phyloP scores from a whole-genome alignment of 345 rosid species.

The Eucalyptus virginea region DNA sequence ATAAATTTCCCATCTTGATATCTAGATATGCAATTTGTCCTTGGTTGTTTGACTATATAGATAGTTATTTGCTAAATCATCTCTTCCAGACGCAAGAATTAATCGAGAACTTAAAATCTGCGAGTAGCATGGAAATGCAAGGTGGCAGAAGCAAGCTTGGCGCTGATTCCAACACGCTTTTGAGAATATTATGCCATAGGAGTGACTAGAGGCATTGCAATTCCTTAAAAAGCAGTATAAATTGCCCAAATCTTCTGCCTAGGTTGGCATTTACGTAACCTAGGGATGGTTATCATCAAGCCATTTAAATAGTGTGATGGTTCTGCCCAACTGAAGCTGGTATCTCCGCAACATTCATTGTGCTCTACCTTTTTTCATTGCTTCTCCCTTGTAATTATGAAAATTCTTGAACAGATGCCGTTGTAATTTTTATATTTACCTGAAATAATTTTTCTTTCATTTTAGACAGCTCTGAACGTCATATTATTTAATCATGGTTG shows the following conservation, averaged over 20 bases:
- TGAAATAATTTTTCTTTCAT: not conserved
- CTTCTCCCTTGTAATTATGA: not conserved
- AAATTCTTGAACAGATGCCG: not conserved
- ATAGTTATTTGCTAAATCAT: not conserved
- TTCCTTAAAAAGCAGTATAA: slow-evolving; percentile 92
- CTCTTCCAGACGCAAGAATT: slow-evolving; percentile 63
- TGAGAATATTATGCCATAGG: slow-evolving; percentile 85
- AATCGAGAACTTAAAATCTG: slow-evolving; percentile 61
- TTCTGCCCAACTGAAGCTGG: not conserved
- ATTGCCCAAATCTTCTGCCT: slow-evolving; percentile 65
- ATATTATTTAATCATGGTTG: not conserved
- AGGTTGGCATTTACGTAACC: not conserved
- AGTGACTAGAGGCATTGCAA: slow-evolving; percentile 71
- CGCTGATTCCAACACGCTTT: slow-evolving; percentile 59
- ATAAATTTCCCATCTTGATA: not conserved
- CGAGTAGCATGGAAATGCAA: slow-evolving; percentile 46
- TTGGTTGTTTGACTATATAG: not conserved
- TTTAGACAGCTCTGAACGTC: not conserved
- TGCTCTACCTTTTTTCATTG: not conserved
- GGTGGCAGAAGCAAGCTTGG: slow-evolving; percentile 62
- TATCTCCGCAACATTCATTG: not conserved
- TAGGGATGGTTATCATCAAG: not conserved
- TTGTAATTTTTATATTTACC: not conserved
- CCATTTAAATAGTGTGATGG: not conserved
- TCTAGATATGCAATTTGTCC: not conserved